Percentiles rank a stretch among this genome's conserved stretches.
Evolutionary conservation across 2,329 filamentous ascomycete genomes (phyloP).

Genomic region (Seiridium unicorne): DNA sequence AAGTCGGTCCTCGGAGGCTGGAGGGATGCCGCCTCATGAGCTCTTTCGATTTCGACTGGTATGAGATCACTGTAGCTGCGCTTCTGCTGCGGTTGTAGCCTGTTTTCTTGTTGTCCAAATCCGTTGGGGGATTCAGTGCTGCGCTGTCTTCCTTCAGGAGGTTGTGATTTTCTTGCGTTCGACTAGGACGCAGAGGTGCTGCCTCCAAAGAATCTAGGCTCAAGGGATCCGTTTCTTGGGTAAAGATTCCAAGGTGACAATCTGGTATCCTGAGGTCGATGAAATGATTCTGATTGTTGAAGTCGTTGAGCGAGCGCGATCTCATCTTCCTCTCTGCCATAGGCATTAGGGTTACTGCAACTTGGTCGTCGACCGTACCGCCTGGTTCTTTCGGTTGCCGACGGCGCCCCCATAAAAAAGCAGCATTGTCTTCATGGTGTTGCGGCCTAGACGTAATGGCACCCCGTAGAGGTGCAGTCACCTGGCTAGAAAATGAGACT

Average conservation of each 20-base stretch:
- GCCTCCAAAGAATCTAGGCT: constrained; percentile 7
- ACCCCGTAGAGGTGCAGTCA: background rate
- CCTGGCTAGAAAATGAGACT: background rate
- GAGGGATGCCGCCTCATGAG: constrained; percentile 23
- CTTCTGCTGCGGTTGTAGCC: constrained; percentile 11
- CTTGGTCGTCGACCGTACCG: constrained; percentile 12
- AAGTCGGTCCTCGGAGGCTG: constrained; percentile 17
- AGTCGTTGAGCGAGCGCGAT: background rate
- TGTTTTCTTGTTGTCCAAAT: constrained; percentile 9
- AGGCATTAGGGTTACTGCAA: constrained; percentile 13
- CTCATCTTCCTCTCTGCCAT: constrained; percentile 14
- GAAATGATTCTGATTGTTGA: constrained; percentile 14
- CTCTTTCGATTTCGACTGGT: constrained; percentile 29
- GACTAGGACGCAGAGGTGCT: too few species aligned
- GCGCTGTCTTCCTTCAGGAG: constrained; percentile 7
- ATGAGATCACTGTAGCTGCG: constrained; percentile 36
- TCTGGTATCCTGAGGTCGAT: constrained; percentile 25
- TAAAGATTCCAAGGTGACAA: constrained; percentile 19
- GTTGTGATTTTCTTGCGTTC: too few species aligned
- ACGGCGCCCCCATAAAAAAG: constrained; percentile 31
- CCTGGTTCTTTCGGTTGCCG: constrained; percentile 23
- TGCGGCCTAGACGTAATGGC: background rate
- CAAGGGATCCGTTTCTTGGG: constrained; percentile 7
- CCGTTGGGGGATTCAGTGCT: constrained; percentile 12
- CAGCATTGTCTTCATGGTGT: constrained; percentile 14